Evolutionary conservation across 1,139 yeast species (phyloP).

Genomic region (Protomyces pachydermus): DNA sequence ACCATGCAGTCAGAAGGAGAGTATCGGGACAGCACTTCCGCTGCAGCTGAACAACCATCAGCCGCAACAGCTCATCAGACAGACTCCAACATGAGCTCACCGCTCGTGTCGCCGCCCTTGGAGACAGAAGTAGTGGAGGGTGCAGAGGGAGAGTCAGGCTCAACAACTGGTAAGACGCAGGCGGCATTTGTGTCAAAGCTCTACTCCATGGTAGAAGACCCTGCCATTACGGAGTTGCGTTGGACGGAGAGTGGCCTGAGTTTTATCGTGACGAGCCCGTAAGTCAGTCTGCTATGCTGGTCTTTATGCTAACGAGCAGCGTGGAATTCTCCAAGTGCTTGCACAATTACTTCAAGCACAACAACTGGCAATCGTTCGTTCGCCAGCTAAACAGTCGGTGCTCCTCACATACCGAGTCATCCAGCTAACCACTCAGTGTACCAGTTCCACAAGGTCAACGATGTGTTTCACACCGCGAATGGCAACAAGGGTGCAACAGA

Average conservation of each 20-base stretch:
- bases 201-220: conserved; percentile 51
- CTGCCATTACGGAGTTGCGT: conserved; percentile 52
- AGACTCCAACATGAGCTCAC: not conserved
- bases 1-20: too few species aligned
- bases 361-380: conserved; percentile 65
- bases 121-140: not conserved
- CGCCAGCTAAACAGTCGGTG: conserved; percentile 56
- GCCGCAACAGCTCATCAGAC: too few species aligned
- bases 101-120: not conserved
- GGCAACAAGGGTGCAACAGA: conserved; percentile 32
- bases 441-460: conserved; percentile 56
- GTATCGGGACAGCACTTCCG: too few species aligned
- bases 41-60: too few species aligned
- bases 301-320: not conserved
- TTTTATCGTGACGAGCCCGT: conserved; percentile 43
- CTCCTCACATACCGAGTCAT: too few species aligned
- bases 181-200: conserved; percentile 25
- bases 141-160: not conserved
- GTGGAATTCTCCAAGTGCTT: conserved; percentile 53
- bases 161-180: conserved; percentile 4
- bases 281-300: not conserved
- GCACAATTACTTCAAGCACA: conserved; percentile 71
- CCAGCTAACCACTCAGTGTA: conserved; percentile 44
- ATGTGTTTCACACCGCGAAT: conserved; percentile 46
- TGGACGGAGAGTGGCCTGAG: conserved; percentile 64